These are phyloP conservation scores for Cordyceps pruinosa DNA, from an alignment of 2,329 filamentous ascomycete species.

Conservation along the genomic window DNA sequence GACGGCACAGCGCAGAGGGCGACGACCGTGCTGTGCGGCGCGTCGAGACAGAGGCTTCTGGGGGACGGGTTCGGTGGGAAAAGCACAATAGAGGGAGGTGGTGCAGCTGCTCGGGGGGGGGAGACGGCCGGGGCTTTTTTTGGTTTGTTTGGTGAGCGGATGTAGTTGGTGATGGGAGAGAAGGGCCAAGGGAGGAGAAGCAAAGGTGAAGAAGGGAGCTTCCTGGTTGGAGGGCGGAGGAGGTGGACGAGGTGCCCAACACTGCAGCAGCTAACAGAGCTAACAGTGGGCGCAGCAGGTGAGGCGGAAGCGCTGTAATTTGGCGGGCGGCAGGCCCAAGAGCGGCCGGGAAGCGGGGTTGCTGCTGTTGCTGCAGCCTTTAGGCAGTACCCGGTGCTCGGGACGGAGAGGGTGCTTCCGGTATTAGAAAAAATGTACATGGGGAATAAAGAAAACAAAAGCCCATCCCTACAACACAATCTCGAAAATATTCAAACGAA, in stretches of 20 bases:
- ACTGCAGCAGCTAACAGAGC: too few species aligned
- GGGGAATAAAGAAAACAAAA: too few species aligned
- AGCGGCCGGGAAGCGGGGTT: conserved; percentile 4
- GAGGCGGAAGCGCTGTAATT: background rate
- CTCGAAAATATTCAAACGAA: too few species aligned
- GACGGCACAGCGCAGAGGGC: conserved; percentile 20
- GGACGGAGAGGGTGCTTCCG: too few species aligned
- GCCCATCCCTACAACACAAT: too few species aligned
- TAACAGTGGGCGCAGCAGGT: background rate
- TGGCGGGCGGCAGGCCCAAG: conserved; percentile 1
- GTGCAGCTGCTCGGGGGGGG: background rate
- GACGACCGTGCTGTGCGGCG: conserved; percentile 17
- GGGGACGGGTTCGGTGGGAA: background rate
- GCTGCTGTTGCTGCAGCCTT: too few species aligned
- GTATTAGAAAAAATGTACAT: too few species aligned
- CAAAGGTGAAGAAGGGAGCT: conserved; percentile 16
- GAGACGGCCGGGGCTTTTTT: background rate
- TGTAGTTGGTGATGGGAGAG: conserved; percentile 3
- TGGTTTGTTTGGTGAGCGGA: conserved; percentile 1
- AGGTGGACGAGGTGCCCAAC: conserved; percentile 14
- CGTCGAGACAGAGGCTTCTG: conserved; percentile 7
- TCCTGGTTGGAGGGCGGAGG: conserved; percentile 10
- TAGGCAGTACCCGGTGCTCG: too few species aligned
- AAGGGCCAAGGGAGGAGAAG: background rate
- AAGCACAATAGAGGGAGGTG: background rate